Conservation (phyloP, 495 filamentous ascomycete species). For the Cercophora sp. region DNA sequence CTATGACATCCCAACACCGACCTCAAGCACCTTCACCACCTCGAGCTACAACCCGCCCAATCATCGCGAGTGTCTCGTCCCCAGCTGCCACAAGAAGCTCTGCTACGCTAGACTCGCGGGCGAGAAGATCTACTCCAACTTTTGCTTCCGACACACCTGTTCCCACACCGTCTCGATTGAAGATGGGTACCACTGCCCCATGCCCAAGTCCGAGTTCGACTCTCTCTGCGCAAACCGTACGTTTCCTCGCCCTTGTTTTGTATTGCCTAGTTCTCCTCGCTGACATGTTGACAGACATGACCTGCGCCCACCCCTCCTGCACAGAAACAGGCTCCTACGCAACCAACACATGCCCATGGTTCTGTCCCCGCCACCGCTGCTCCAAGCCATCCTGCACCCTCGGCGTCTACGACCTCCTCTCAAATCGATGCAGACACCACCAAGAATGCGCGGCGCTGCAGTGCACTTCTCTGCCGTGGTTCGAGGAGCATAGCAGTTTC, state of each 20-base stretch:
- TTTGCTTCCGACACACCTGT: constrained; percentile 4
- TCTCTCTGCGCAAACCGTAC: background rate
- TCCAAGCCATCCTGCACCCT: background rate
- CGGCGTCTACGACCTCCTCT: constrained; percentile 5
- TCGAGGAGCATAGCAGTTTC: constrained; percentile 3
- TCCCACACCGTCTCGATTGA: background rate
- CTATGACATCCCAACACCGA: background rate
- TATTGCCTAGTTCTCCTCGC: too few species aligned
- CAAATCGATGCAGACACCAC: constrained; percentile 10
- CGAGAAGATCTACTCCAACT: constrained; percentile 2
- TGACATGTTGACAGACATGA: constrained; percentile 4
- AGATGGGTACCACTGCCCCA: constrained; percentile 7
- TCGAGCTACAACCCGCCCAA: too few species aligned
- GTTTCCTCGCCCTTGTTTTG: background rate
- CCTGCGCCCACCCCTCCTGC: constrained; percentile 2
- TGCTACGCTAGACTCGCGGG: background rate
- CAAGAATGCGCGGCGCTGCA: constrained; percentile 10
- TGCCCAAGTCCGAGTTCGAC: background rate
- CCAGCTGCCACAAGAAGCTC: background rate
- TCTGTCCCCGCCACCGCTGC: constrained; percentile 11
- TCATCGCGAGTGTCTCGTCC: background rate
- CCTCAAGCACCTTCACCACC: background rate
- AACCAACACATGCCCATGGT: background rate
- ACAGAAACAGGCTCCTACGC: background rate
- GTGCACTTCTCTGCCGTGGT: constrained; percentile 2